These are phyloP conservation scores for Mimosa pudica DNA, from an alignment of 306 rosid genomes.

Conservation along the genomic window DNA sequence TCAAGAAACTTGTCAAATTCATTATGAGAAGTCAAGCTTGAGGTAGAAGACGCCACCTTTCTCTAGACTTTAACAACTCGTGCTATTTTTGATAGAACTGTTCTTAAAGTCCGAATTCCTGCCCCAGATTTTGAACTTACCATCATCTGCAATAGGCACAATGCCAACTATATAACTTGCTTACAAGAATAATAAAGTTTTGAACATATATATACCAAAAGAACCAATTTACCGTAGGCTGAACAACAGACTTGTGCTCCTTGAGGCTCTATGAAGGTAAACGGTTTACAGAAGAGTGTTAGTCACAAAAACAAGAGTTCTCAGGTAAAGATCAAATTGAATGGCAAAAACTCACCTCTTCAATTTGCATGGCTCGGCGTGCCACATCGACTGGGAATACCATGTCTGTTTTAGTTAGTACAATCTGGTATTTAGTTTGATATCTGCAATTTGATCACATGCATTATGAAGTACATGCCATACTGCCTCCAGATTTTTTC, in stretches of 20 bases:
- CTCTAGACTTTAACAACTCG: slow-evolving; percentile 60
- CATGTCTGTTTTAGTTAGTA: slow-evolving; percentile 77
- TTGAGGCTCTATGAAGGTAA: slow-evolving; percentile 62
- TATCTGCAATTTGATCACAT: slow-evolving; percentile 56
- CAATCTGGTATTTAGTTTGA: slow-evolving; percentile 85
- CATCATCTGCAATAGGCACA: slow-evolving; percentile 69
- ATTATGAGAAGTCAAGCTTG: slow-evolving; percentile 10
- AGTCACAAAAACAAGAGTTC: slow-evolving; percentile 31
- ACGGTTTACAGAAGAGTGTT: slow-evolving; percentile 30
- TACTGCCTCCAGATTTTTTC: background rate
- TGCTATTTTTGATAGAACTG: slow-evolving; percentile 69
- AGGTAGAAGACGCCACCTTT: slow-evolving; percentile 30
- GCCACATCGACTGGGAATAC: slow-evolving; percentile 94
- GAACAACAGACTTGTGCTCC: slow-evolving; percentile 68
- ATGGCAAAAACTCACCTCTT: slow-evolving; percentile 61
- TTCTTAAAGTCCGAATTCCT: slow-evolving; percentile 84
- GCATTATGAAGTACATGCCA: slow-evolving; percentile 17
- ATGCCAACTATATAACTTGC: slow-evolving; percentile 14
- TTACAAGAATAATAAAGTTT: background rate
- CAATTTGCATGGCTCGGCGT: slow-evolving; percentile 88
- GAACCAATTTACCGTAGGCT: slow-evolving; percentile 71
- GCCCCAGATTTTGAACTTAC: slow-evolving; percentile 96
- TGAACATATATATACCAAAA: slow-evolving; percentile 32
- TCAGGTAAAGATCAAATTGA: background rate
- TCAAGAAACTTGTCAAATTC: slow-evolving; percentile 6